These are phyloP conservation scores for Colletotrichum higginsianum DNA, from an alignment of 2,329 filamentous ascomycete genomes.

Conservation along the genomic window DNA sequence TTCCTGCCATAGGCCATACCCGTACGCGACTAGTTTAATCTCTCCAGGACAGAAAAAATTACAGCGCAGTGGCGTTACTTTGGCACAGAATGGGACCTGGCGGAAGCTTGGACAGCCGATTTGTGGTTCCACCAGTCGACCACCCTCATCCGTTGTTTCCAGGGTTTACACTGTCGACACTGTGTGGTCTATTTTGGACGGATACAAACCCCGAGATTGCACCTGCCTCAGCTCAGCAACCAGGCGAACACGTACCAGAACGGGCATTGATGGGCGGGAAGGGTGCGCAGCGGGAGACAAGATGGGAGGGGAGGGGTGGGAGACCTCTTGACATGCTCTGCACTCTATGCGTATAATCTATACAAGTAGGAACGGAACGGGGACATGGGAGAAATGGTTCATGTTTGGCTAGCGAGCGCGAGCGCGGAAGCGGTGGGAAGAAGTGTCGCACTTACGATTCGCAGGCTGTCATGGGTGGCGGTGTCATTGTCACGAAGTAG, in stretches of 20 bases:
- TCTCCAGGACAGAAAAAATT: constrained; percentile 38
- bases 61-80: constrained; percentile 43
- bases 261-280: constrained; percentile 26
- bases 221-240: constrained; percentile 31
- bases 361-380: constrained; percentile 3
- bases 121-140: constrained; percentile 38
- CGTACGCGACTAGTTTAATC: constrained; percentile 34
- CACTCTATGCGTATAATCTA: too few species aligned
- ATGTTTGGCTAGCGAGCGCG: too few species aligned
- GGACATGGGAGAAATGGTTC: neutral
- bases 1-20: constrained; percentile 5
- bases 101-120: constrained; percentile 44
- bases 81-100: constrained; percentile 38
- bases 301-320: neutral
- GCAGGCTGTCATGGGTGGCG: neutral
- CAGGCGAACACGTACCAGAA: constrained; percentile 28
- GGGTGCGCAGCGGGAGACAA: constrained; percentile 1
- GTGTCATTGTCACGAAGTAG: constrained; percentile 6
- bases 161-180: constrained; percentile 33
- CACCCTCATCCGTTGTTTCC: constrained; percentile 17
- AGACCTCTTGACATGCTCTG: neutral
- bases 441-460: neutral
- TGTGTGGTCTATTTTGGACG: constrained; percentile 10
- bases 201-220: constrained; percentile 36
- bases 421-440: neutral